Evolutionary conservation across 305 asterid genomes (phyloP).

Genomic region (Fraxinus paxiana): DNA sequence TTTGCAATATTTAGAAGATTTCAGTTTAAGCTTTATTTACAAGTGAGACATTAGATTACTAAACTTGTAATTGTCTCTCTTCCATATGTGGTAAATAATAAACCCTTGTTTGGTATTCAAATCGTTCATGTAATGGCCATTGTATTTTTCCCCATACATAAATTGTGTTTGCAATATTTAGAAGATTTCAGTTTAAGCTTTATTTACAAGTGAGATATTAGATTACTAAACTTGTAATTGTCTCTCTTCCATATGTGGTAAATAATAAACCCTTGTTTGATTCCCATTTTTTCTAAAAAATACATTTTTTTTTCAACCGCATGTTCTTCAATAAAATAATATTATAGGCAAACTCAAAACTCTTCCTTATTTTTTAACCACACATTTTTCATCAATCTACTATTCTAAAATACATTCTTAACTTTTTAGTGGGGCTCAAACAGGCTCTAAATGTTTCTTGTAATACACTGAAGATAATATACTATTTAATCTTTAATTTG

Average conservation of each 20-base stretch:
- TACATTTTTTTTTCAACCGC: not conserved
- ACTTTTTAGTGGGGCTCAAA: not conserved
- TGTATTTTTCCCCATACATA: not conserved
- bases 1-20: not conserved
- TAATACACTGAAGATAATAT: not conserved
- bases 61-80: not conserved
- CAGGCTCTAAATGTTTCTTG: not conserved
- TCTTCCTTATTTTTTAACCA: not conserved
- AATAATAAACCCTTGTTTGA: not conserved
- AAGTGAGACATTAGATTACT: not conserved
- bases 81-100: not conserved
- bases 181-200: not conserved
- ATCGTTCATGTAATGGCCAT: not conserved
- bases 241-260: not conserved
- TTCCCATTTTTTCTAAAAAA: not conserved
- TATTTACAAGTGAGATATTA: not conserved
- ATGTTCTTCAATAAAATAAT: not conserved
- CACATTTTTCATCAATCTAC: not conserved
- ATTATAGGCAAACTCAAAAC: not conserved
- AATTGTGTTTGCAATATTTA: not conserved
- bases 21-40: not conserved
- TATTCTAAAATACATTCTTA: not conserved
- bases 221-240: not conserved
- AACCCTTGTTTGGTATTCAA: not conserved
- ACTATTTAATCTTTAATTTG: not conserved